A percentile compares a stretch with the other conserved stretches of the same genome.
Evolutionary conservation across 176 grass and related monocot species (phyloP).

Genomic region (Alloteropsis semialata): DNA sequence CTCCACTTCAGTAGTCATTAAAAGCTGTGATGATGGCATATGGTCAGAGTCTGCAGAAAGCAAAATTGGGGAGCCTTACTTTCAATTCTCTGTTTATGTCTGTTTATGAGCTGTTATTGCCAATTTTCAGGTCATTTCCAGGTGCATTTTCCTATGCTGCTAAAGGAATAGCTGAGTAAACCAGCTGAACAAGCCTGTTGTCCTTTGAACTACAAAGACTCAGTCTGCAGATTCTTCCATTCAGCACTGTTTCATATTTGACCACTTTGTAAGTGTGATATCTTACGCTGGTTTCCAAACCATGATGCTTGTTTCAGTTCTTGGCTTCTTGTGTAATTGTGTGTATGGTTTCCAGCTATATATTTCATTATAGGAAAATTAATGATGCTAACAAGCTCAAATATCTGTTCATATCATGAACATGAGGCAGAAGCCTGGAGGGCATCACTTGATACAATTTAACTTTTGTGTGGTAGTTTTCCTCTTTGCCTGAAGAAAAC

Average conservation of each 20-base stretch:
- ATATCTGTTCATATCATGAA: background rate
- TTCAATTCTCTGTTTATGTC: background rate
- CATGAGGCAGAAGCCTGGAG: background rate
- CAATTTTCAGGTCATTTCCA: slow-evolving; percentile 16
- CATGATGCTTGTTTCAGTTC: slow-evolving; percentile 2
- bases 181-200: background rate
- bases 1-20: background rate
- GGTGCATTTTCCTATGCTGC: slow-evolving; percentile 6
- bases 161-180: slow-evolving; percentile 9
- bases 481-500: background rate
- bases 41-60: background rate
- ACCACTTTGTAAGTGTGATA: slow-evolving; percentile 29
- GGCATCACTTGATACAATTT: background rate
- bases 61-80: background rate
- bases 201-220: slow-evolving; percentile 20
- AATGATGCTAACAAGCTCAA: background rate
- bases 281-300: background rate
- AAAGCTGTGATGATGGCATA: background rate
- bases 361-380: background rate
- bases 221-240: slow-evolving; percentile 15
- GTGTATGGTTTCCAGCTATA: background rate
- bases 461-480: background rate
- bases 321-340: slow-evolving; percentile 18
- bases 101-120: background rate
- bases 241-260: slow-evolving; percentile 17